Base-by-base conservation (phyloP, 1,284 basidiomycete genomes). In the Tremellales sp. region DNA sequence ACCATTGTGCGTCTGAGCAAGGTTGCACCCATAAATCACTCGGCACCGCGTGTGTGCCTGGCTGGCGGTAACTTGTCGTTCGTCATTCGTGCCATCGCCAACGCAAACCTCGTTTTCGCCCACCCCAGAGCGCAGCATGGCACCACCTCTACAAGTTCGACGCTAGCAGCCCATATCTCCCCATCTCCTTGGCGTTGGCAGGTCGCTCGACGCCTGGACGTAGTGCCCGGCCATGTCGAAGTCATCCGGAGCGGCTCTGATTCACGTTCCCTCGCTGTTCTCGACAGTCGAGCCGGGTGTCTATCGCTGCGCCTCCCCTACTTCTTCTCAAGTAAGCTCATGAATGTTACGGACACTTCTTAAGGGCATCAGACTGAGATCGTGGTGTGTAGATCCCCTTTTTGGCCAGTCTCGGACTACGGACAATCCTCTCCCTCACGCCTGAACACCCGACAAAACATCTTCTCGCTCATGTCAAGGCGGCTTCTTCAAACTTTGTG, bases 361-460 rank as follows among this genome's bases (percentile, higher is more conserved):
- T 31, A 25, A 7, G 22, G 4, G 23, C n/a, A 17, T 15, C 29
- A 31, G 29, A 31, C 26, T 12, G 19, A 7, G 15, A 13, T 17
- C 4, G 7, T 36, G 7, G 22, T 46, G 3, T 5, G n/a, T 43
- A 73, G 70, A 59, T 73, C 11, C 64, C 69, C 3, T 74, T 65
- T 47, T 57, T 74, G 2, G 57, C 60, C 22, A 60, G 62, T 0
- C 54, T 74, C 4, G 54, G 54, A 4, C 52, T 74, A 17, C 64
- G 60, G 45, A 69, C 69, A 0, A 65, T 74, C 39, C 58, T 74
- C 31, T 69, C 67, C 4, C 56, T 74, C 8, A 72, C 72, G 2
- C 60, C 68, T 0, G 72, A 74, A 49, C 66, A 69, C 46, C 70
- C 72, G 11, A 68, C 63, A 19, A 65, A 61, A 48, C 58, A 60